A percentile compares a stretch with the other conserved stretches of the same genome.
phyloP scores from a whole-genome alignment of 345 rosid species.

The Populus alba region DNA sequence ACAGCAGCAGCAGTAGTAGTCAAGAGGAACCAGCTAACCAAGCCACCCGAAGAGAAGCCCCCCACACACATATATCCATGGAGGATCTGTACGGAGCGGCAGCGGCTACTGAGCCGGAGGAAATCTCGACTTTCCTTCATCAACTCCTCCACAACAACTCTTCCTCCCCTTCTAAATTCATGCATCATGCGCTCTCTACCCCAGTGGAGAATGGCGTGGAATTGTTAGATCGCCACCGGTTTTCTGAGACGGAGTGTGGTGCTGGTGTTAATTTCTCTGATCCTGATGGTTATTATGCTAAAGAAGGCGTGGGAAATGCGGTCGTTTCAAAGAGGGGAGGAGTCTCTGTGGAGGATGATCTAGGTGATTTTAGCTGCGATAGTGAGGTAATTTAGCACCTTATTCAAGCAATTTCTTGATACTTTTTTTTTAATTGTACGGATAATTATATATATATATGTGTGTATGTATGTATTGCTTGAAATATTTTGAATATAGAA shows the following conservation, averaged over 20 bases:
- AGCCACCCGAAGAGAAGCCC: neutral
- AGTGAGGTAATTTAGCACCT: conserved; percentile 35
- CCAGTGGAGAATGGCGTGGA: conserved; percentile 17
- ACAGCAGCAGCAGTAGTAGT: neutral
- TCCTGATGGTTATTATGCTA: conserved; percentile 24
- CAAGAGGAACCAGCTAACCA: neutral
- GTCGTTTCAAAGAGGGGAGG: conserved; percentile 19
- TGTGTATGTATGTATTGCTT: neutral
- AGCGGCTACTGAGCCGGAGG: conserved; percentile 42
- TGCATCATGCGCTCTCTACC: conserved; percentile 26
- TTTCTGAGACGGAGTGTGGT: conserved; percentile 19
- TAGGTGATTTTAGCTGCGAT: conserved; percentile 42
- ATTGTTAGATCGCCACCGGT: conserved; percentile 22
- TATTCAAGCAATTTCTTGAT: neutral
- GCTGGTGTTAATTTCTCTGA: conserved; percentile 18
- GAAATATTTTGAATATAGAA: conserved; percentile 17
- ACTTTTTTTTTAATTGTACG: neutral
- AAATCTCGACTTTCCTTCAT: conserved; percentile 45
- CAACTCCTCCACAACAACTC: conserved; percentile 42
- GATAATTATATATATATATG: neutral
- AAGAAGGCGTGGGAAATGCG: conserved; percentile 27
- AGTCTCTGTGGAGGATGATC: conserved; percentile 27
- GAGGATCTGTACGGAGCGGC: conserved; percentile 55
- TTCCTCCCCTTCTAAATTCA: conserved; percentile 23
- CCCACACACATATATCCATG: conserved; percentile 19